phyloP scores from a whole-genome alignment of 768 basidiomycete genomes.

The Pleurotus pulmonarius region DNA sequence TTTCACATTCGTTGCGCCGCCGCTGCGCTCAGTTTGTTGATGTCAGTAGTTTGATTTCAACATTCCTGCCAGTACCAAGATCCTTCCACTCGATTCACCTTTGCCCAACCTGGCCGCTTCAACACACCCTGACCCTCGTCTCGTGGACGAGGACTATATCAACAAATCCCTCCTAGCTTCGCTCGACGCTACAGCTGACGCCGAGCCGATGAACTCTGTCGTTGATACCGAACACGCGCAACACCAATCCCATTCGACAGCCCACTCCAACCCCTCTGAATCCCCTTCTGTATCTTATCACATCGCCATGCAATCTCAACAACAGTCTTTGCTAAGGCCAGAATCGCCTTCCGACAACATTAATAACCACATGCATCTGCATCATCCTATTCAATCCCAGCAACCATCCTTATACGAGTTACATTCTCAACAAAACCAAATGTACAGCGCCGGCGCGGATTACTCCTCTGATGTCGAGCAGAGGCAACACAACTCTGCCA shows the following conservation, averaged over 20 bases:
- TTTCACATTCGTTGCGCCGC: conserved; percentile 9
- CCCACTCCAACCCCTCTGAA: conserved; percentile 46
- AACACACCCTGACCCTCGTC: conserved; percentile 34
- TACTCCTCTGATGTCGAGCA: conserved; percentile 35
- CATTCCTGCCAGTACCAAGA: conserved; percentile 1
- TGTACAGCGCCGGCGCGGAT: conserved; percentile 31
- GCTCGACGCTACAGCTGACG: conserved; percentile 80
- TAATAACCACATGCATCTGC: conserved; percentile 27
- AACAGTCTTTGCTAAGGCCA: conserved; percentile 35
- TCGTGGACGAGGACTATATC: conserved; percentile 74
- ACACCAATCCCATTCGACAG: conserved; percentile 41
- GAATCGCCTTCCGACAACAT: conserved; percentile 44
- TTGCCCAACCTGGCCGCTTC: conserved; percentile 53
- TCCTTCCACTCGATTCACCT: conserved; percentile 8
- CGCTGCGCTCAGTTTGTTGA: conserved; percentile 19
- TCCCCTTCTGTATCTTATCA: conserved; percentile 58
- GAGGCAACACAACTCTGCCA: conserved; percentile 28
- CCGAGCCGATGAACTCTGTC: conserved; percentile 56
- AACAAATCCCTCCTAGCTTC: conserved; percentile 83
- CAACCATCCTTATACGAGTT: conserved; percentile 30
- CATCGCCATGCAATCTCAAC: conserved; percentile 42
- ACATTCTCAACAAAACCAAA: conserved; percentile 25
- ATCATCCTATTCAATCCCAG: conserved; percentile 24
- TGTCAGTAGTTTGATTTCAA: background rate
- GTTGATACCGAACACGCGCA: conserved; percentile 50